A percentile compares a stretch with the other conserved stretches of the same genome.
phyloP scores from a whole-genome alignment of 805 yeast genomes.

The Yarrowia alimentaria region DNA sequence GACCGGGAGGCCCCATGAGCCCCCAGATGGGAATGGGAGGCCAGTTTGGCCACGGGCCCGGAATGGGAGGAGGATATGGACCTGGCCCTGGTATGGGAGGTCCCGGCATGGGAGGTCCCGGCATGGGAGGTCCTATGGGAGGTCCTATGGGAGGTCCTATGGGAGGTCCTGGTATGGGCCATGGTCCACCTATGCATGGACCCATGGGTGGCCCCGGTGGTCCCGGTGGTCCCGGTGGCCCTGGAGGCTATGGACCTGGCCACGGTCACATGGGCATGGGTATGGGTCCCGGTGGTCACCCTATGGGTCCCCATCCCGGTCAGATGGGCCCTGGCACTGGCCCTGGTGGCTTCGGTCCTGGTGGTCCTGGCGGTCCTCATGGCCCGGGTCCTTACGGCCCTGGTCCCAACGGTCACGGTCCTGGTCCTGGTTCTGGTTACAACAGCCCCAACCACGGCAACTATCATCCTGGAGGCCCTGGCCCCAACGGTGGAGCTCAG shows the following conservation, averaged over 20 bases:
- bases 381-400: background rate
- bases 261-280: constrained; percentile 3
- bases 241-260: constrained; percentile 1
- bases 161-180: background rate
- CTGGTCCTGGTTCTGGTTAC: background rate
- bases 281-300: background rate
- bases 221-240: constrained; percentile 1
- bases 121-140: no score
- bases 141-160: no score
- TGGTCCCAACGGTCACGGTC: background rate
- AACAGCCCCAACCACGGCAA: no score
- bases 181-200: background rate
- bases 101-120: no score
- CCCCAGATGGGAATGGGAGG: background rate
- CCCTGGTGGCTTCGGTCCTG: background rate
- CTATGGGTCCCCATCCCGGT: background rate
- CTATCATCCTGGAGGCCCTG: no score
- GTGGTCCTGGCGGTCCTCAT: background rate
- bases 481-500: no score
- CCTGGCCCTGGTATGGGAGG: no score
- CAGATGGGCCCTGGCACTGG: constrained; percentile 4
- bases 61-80: background rate
- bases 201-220: constrained; percentile 4
- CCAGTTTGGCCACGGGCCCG: background rate
- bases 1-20: constrained; percentile 2